Evolutionary conservation across 257 asterid species (phyloP).

Genomic region (Rauvolfia tetraphylla): DNA sequence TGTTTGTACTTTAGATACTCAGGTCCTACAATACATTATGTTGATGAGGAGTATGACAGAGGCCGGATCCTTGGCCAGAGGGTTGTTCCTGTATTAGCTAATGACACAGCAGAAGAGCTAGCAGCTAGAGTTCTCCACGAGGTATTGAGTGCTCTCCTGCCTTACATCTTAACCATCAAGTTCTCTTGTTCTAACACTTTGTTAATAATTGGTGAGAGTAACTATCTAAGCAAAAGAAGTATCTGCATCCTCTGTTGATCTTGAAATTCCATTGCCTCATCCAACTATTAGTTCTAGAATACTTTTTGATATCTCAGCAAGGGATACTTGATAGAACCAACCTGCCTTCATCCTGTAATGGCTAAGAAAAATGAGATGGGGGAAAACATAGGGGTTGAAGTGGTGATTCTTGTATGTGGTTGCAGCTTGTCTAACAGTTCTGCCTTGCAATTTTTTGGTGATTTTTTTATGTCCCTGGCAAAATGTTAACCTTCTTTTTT

Average conservation of each 20-base stretch:
- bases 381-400: not conserved
- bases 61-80: conserved; percentile 85
- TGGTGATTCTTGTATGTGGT: not conserved
- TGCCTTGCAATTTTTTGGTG: not conserved
- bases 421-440: not conserved
- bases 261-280: not conserved
- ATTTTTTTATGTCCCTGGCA: not conserved
- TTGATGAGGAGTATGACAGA: conserved; percentile 75
- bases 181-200: not conserved
- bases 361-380: not conserved
- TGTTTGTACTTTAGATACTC: conserved; percentile 45
- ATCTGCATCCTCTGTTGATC: not conserved
- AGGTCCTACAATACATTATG: conserved; percentile 78
- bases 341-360: not conserved
- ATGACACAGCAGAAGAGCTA: conserved; percentile 71
- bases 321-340: not conserved
- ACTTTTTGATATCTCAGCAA: not conserved
- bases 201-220: not conserved
- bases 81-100: conserved; percentile 72
- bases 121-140: conserved; percentile 76
- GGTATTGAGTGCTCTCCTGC: conserved; percentile 30
- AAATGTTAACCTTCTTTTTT: not conserved
- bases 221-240: not conserved
- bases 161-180: conserved; percentile 2
- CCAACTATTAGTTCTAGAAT: not conserved